Percentiles rank a stretch among this genome's conserved stretches.
These are phyloP conservation scores for Blastocystis sp. DNA, from an alignment of 352 stramenopile species.

Conservation along the genomic window DNA sequence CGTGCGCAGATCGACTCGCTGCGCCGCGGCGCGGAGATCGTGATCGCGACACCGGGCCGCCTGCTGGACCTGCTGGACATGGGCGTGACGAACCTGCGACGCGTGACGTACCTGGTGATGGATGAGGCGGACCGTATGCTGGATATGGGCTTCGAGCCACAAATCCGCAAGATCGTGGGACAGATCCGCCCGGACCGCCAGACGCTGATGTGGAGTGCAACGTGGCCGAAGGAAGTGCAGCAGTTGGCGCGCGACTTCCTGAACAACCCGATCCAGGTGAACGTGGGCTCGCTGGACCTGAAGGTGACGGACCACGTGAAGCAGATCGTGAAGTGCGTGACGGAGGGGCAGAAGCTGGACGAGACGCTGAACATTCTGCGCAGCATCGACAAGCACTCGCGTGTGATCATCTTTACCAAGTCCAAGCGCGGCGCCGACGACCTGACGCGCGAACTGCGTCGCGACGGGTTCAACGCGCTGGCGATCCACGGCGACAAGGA, in stretches of 20 bases:
- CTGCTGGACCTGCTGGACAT: constrained; percentile 96
- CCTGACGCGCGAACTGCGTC: constrained; percentile 86
- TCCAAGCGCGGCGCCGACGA: constrained; percentile 97
- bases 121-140: constrained; percentile 96
- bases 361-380: constrained; percentile 77
- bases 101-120: constrained; percentile 95
- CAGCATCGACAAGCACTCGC: constrained; percentile 82
- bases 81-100: constrained; percentile 89
- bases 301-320: constrained; percentile 96
- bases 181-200: constrained; percentile 95
- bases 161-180: constrained; percentile 85
- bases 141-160: constrained; percentile 89
- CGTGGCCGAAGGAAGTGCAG: constrained; percentile 96
- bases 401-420: constrained; percentile 98
- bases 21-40: constrained; percentile 80
- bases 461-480: constrained; percentile 87
- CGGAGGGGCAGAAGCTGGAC: constrained; percentile 77
- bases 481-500: constrained; percentile 98
- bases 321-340: constrained; percentile 91
- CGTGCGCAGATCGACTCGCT: constrained; percentile 82
- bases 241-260: constrained; percentile 92
- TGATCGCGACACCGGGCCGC: constrained; percentile 89
- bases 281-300: constrained; percentile 87
- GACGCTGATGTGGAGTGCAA: constrained; percentile 97
- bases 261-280: constrained; percentile 92